These are phyloP conservation scores for Colletotrichum sp. DNA, from an alignment of 2,329 filamentous ascomycete genomes.

Conservation along the genomic window DNA sequence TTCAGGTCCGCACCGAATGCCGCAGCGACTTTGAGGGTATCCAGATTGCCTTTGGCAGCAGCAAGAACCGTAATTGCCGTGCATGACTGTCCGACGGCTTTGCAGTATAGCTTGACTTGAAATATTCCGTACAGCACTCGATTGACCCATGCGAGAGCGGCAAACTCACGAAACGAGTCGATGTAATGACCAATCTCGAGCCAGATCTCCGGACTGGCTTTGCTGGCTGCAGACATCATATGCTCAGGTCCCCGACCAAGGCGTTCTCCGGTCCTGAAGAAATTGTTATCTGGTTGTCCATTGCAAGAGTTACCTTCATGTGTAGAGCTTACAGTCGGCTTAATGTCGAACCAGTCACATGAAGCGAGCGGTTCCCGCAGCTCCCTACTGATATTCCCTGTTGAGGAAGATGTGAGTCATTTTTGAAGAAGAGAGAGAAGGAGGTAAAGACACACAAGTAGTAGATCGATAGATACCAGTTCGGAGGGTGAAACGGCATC, in stretches of 20 bases:
- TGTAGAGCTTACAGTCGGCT: background rate
- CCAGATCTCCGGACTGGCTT: background rate
- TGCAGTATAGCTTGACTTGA: rapidly evolving
- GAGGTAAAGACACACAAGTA: background rate
- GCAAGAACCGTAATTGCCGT: background rate
- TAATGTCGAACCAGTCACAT: background rate
- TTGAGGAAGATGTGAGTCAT: rapidly evolving
- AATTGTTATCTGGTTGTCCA: rapidly evolving
- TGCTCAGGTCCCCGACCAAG: rapidly evolving
- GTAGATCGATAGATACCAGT: background rate
- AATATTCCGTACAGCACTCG: background rate
- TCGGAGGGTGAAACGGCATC: background rate
- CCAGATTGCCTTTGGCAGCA: background rate
- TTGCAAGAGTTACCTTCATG: rapidly evolving
- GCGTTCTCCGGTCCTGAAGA: background rate
- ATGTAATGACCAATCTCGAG: background rate
- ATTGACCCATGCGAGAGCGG: background rate
- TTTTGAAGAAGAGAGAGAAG: background rate
- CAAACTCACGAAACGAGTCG: background rate
- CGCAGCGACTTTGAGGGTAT: background rate
- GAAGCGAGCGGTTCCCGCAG: background rate
- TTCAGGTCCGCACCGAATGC: background rate
- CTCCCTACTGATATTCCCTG: background rate
- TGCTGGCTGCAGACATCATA: background rate
- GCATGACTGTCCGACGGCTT: background rate